Evolutionary conservation across 2,329 filamentous ascomycete genomes (phyloP).

Genomic region (Scolecobasidium constrictum): DNA sequence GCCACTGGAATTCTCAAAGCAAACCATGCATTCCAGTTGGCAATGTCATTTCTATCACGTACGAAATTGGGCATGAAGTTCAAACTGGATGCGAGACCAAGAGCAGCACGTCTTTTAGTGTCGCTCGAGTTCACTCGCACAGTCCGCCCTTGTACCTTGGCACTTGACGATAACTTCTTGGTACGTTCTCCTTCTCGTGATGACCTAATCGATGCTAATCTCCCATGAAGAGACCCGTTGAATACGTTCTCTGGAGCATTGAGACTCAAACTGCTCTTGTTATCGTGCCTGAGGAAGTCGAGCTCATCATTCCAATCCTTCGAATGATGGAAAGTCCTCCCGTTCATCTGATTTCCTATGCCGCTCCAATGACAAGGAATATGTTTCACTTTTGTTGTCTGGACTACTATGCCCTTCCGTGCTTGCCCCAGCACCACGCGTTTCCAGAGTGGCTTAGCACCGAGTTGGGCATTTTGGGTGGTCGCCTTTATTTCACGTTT

Average conservation of each 20-base stretch:
- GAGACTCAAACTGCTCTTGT: conserved; percentile 40
- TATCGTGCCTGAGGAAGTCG: conserved; percentile 53
- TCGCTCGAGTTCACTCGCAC: conserved; percentile 40
- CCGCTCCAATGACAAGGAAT: conserved; percentile 46
- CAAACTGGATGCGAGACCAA: conserved; percentile 16
- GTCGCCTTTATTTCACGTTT: conserved; percentile 48
- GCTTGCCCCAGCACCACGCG: conserved; percentile 27
- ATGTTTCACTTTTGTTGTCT: conserved; percentile 51
- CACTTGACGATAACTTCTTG: conserved; percentile 32
- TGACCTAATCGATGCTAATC: conserved; percentile 4
- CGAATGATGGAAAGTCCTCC: conserved; percentile 8
- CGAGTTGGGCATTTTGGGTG: conserved; percentile 50
- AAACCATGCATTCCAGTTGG: conserved; percentile 28
- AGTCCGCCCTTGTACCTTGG: conserved; percentile 21
- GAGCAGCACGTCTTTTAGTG: conserved; percentile 24
- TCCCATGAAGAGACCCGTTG: conserved; percentile 33
- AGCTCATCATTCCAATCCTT: conserved; percentile 40
- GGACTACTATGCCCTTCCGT: conserved; percentile 41
- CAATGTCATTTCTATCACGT: conserved; percentile 30
- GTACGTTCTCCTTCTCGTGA: conserved; percentile 19
- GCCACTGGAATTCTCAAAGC: conserved; percentile 32
- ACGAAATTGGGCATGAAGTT: conserved; percentile 28
- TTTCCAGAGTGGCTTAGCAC: conserved; percentile 43
- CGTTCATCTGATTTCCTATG: conserved; percentile 44
- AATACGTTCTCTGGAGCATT: conserved; percentile 51